phyloP scores from a whole-genome alignment of 176 grass and related monocot species.

The Musa troglodytarum region DNA sequence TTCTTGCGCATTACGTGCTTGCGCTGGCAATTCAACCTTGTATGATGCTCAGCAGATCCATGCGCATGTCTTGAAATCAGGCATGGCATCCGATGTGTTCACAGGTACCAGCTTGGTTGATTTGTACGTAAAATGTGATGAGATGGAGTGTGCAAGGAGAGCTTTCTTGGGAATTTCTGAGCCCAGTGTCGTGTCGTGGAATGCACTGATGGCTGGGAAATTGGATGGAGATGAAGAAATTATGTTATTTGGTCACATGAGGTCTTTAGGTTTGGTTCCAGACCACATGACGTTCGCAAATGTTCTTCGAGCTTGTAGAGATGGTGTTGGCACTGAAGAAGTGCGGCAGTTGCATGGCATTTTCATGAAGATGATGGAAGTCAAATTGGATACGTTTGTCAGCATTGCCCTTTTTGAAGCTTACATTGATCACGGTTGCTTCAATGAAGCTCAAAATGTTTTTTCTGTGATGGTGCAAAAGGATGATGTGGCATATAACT shows the following conservation, averaged over 20 bases:
- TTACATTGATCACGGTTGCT: conserved; percentile 25
- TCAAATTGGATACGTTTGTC: conserved; percentile 23
- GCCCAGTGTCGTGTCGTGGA: conserved; percentile 40
- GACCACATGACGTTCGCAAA: conserved; percentile 31
- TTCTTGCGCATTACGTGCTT: conserved; percentile 28
- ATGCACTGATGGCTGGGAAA: conserved; percentile 25
- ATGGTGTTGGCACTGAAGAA: background rate
- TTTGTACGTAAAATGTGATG: conserved; percentile 26
- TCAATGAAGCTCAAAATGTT: conserved; percentile 25
- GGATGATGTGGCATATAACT: conserved; percentile 32
- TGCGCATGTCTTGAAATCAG: conserved; percentile 18
- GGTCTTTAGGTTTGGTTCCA: conserved; percentile 17
- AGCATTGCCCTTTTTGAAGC: conserved; percentile 30
- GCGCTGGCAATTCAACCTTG: conserved; percentile 11
- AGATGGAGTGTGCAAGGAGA: conserved; percentile 16
- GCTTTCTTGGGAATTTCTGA: conserved; percentile 26
- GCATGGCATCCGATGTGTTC: conserved; percentile 14
- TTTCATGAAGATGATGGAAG: conserved; percentile 22
- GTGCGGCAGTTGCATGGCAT: conserved; percentile 24
- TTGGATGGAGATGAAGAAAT: conserved; percentile 18
- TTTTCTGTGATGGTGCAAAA: conserved; percentile 27
- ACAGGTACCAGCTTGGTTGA: conserved; percentile 28
- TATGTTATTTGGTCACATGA: conserved; percentile 22
- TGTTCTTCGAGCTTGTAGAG: conserved; percentile 30
- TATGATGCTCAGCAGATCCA: conserved; percentile 29